Base-by-base conservation (phyloP, 2,329 filamentous ascomycete species). In the Oidium heveae region DNA sequence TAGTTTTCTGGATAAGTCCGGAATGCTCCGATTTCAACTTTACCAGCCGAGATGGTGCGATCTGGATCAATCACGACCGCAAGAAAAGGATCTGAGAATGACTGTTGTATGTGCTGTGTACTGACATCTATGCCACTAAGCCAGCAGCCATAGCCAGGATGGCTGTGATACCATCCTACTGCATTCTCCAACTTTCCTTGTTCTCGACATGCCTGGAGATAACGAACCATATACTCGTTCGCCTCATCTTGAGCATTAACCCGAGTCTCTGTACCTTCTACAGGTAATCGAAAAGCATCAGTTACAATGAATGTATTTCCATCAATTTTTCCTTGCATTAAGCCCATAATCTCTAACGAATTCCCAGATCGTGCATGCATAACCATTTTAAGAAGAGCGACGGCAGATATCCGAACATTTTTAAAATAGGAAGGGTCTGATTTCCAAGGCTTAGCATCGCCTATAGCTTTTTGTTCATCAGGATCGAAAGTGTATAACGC, bases 121-220 rank as follows among this genome's bases (percentile, higher is more conserved):
- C 75, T 75, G 54, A 98, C 91, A 66, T 98, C 91, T 68, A 98
- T 96, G 56, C 91, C 91, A 39, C 82, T 88, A 28, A 98, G 75
- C 91, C 91, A 98, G 73, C 91, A 98, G 47, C 91, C 91, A 67
- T 98, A 98, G 28, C 91, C 91, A 0, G 91, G 91, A 66, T 98
- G 91, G 61, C 82, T 89, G 69, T 98, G 91, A 68, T 98, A 98
- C 91, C 91, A 98, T 18, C 91, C 91, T 16, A 98, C 84, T 0
- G 86, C 84, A 66, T 98, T 96, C 69, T 98, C 91, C 66, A 82
- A 72, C 88, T 72, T 60, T 72, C 66, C 86, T 75, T 71, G 84
- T 64, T 88, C 80, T 56, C 89, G 76, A 61, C 82, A 84, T 2
- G 80, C 72, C 61, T 82, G 74, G 32, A 93, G 74, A 65, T 93